Conservation (phyloP, 768 basidiomycete species). For the Thelephora ganbajun region DNA sequence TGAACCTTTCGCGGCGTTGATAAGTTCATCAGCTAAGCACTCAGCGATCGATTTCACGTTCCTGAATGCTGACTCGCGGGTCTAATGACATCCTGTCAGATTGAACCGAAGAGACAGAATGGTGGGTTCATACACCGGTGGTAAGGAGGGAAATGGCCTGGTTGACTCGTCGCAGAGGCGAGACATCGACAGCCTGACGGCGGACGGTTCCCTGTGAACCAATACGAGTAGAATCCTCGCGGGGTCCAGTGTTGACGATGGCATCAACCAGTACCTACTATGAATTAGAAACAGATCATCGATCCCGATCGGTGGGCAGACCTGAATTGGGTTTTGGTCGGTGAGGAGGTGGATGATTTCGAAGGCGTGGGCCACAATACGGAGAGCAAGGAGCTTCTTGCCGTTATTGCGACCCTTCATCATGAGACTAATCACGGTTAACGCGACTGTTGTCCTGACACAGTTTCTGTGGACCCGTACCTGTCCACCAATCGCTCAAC, state of each 20-base stretch:
- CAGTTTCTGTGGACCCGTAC: constrained; percentile 28
- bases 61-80: constrained; percentile 99
- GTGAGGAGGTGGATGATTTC: constrained; percentile 99
- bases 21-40: constrained; percentile 97
- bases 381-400: constrained; percentile 97
- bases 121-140: constrained; percentile 60
- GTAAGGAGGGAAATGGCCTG: constrained; percentile 93
- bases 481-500: constrained; percentile 98
- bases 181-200: constrained; percentile 99
- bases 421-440: constrained; percentile 58
- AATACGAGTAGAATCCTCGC: constrained; percentile 99
- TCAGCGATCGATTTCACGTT: constrained; percentile 99
- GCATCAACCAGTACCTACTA: constrained; percentile 86
- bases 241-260: constrained; percentile 98
- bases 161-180: constrained; percentile 95
- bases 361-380: constrained; percentile 98
- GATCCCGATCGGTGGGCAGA: constrained; percentile 20
- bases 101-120: not conserved
- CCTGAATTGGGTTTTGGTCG: constrained; percentile 99
- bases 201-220: constrained; percentile 99
- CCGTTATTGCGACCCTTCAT: constrained; percentile 99
- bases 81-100: constrained; percentile 30
- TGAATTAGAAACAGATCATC: not conserved
- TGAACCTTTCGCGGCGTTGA: constrained; percentile 99
- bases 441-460: not conserved